Base-by-base conservation (phyloP, 2,329 filamentous ascomycete species). In the Penicillium sp. region DNA sequence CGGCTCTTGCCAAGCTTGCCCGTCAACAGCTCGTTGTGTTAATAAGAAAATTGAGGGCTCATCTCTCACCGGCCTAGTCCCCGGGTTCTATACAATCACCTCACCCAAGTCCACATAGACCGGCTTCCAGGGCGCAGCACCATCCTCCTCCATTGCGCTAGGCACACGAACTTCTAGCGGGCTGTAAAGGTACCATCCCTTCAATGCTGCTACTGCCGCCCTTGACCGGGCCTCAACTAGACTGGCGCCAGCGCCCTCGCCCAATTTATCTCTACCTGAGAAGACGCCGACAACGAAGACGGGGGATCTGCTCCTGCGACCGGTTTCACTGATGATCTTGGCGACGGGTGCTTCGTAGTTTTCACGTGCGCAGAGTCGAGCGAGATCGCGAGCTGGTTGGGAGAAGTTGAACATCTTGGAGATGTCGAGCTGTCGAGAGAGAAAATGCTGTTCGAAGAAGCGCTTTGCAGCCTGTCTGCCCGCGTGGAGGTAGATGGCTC, bases 131-230 rank as follows among this genome's bases (percentile, higher is more conserved):
- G 85, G 82, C 70, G 80, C 80, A 48, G 87, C 86, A 51, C 82
- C 84, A 66, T 86, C 82, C 58, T 84, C 82, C 68, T 90, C 83
- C 81, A 86, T 90, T 66, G 91, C 88, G 73, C 90, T 91, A 26
- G 90, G 90, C 64, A 92, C 82, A 61, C 85, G 84, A 54, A 88
- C 85, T 66, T 86, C 80, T 69, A 85, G 73, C 1, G 95, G 94
- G 76, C 89, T 93, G 82, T 99, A 99, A 57, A 99, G 83, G 78
- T 99, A 99, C 95, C 95, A 99, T 6, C 90, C 85, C 84, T 97
- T 96, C 73, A 99, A 83, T 19, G 93, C 89, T 66, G 90, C 89
- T 72, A 96, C 93, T 44, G 91, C 88, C 21, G 95, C 95, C 76
- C 91, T 86, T 66, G 86, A 84, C 66, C 92, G 87, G 35, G 91